Percentiles rank a stretch among this genome's conserved stretches.
Evolutionary conservation across 2,329 filamentous ascomycete species (phyloP).

Genomic region (Paecilomyces variotii): DNA sequence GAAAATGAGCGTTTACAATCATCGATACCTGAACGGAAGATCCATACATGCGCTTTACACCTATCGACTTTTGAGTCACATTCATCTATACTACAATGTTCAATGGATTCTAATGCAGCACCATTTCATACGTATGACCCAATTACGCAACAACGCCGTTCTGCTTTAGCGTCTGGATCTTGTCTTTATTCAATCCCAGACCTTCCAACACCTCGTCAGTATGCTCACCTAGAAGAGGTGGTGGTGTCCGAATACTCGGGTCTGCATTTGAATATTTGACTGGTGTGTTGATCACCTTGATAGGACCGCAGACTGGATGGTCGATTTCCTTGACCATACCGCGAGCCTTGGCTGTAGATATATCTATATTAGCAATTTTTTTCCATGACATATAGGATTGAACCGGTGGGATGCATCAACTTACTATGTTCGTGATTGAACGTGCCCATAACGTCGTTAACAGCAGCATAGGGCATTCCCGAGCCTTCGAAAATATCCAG

Average conservation of each 20-base stretch:
- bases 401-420: background rate
- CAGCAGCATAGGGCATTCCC: constrained; percentile 36
- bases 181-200: constrained; percentile 47
- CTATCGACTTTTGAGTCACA: background rate
- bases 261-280: constrained; percentile 77
- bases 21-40: too few relatives aligned
- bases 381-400: background rate
- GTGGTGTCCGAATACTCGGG: constrained; percentile 62
- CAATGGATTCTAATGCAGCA: background rate
- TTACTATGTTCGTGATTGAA: constrained; percentile 1
- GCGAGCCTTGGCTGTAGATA: constrained; percentile 50
- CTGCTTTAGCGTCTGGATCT: constrained; percentile 52
- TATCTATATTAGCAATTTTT: background rate
- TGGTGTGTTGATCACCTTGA: constrained; percentile 80
- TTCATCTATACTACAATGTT: background rate
- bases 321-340: constrained; percentile 78
- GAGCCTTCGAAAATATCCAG: constrained; percentile 32
- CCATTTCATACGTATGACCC: background rate
- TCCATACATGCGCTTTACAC: too few relatives aligned
- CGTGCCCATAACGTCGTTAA: constrained; percentile 1
- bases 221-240: constrained; percentile 73
- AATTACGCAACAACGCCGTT: constrained; percentile 53
- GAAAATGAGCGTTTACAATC: too few relatives aligned
- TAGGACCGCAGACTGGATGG: constrained; percentile 66
- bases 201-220: constrained; percentile 64